Conservation (phyloP, 345 rosid species). For the Eucalyptus polybractea region DNA sequence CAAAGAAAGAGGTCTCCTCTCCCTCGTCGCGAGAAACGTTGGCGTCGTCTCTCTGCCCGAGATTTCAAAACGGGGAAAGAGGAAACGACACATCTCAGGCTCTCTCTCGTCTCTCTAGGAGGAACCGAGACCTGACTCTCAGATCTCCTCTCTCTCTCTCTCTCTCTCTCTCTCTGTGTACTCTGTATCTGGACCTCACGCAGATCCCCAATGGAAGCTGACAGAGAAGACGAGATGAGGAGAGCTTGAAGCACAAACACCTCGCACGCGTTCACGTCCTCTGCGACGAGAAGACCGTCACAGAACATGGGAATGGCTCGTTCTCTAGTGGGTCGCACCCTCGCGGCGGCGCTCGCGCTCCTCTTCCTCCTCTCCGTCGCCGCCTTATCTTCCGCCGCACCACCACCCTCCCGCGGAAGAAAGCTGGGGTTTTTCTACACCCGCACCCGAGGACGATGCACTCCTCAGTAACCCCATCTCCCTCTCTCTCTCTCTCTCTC, state of each 20-base stretch:
- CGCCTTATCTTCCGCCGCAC: not conserved
- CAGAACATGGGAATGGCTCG: not conserved
- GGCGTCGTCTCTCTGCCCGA: not conserved
- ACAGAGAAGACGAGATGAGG: not conserved
- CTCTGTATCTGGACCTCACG: not conserved
- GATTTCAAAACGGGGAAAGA: not conserved
- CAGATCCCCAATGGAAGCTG: not conserved
- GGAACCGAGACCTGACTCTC: not conserved
- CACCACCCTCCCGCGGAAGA: not conserved
- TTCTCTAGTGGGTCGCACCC: not conserved
- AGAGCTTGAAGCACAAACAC: not conserved
- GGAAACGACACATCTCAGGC: not conserved
- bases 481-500: not conserved
- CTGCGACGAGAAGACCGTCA: not conserved
- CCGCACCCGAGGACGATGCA: conserved; percentile 70
- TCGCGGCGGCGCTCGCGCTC: not conserved
- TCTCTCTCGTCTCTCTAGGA: not conserved
- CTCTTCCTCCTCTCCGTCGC: not conserved
- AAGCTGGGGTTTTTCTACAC: conserved; percentile 51
- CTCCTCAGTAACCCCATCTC: conserved; percentile 23
- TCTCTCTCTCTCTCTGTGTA: not conserved
- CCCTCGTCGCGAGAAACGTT: not conserved
- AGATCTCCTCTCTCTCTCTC: not conserved
- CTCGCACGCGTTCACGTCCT: not conserved
- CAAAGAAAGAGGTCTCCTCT: not conserved